Percentiles rank a stretch among this genome's conserved stretches.
Evolutionary conservation across 192 early-diverging fungal species (phyloP).

Genomic region (Backusella mclennaniae): DNA sequence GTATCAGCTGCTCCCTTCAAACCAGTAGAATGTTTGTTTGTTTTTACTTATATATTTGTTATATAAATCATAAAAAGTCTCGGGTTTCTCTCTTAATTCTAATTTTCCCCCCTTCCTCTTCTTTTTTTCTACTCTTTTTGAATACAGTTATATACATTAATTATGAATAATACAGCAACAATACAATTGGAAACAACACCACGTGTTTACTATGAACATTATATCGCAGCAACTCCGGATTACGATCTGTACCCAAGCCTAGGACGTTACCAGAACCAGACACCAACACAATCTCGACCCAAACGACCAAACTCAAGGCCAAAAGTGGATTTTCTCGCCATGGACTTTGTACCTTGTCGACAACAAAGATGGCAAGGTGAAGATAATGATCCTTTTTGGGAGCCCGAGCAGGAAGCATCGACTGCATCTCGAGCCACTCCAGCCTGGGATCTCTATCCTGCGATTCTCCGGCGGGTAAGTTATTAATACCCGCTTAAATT

Average conservation of each 20-base stretch:
- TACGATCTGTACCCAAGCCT: conserved; percentile 32
- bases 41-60: conserved; percentile 5
- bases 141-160: no score
- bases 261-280: conserved; percentile 16
- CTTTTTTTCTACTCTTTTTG: background rate
- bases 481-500: background rate
- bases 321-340: background rate
- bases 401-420: conserved; percentile 1
- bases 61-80: conserved; percentile 3
- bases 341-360: conserved; percentile 6
- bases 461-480: conserved; percentile 24
- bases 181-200: conserved; percentile 18
- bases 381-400: conserved; percentile 3
- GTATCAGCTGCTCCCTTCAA: background rate
- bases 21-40: background rate
- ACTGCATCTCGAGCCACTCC: background rate
- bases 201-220: conserved; percentile 25
- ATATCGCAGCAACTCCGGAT: conserved; percentile 13
- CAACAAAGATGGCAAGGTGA: background rate
- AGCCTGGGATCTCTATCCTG: conserved; percentile 24
- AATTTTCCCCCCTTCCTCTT: background rate
- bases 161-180: background rate
- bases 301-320: background rate
- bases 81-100: background rate
- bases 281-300: conserved; percentile 3